Evolutionary conservation across 176 grass and related monocot genomes (phyloP).

Genomic region (Dendrocalamus sinicus): DNA sequence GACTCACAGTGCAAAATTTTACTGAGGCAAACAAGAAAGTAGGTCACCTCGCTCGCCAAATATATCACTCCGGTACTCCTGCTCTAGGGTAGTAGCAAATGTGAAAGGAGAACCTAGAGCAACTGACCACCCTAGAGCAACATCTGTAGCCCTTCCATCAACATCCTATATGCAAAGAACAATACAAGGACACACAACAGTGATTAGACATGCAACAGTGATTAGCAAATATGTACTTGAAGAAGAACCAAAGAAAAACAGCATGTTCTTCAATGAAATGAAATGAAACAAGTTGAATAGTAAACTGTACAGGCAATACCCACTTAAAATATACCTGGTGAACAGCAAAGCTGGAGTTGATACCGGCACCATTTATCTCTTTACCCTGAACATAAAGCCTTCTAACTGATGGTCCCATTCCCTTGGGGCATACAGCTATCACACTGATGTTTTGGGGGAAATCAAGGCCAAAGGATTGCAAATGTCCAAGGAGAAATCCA

Average conservation of each 20-base stretch:
- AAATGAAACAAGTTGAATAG: constrained; percentile 7
- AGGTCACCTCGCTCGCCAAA: constrained; percentile 58
- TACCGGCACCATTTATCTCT: constrained; percentile 87
- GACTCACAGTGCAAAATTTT: background rate
- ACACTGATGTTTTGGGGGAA: constrained; percentile 86
- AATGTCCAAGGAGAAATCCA: constrained; percentile 83
- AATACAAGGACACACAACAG: background rate
- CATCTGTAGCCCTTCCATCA: constrained; percentile 77
- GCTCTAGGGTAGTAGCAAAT: constrained; percentile 79
- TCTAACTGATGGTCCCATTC: constrained; percentile 89
- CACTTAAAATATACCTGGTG: constrained; percentile 68
- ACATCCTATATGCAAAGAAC: constrained; percentile 68
- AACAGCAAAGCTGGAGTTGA: constrained; percentile 90
- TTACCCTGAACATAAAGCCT: constrained; percentile 89
- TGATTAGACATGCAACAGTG: background rate
- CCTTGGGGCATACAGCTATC: constrained; percentile 86
- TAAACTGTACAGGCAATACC: background rate
- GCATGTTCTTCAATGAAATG: background rate
- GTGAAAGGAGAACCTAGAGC: constrained; percentile 88
- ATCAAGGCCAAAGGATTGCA: constrained; percentile 72
- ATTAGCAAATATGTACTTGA: constrained; percentile 2
- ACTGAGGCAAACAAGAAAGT: background rate
- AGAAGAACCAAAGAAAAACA: constrained; percentile 13
- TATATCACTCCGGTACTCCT: constrained; percentile 82
- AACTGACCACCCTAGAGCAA: constrained; percentile 89